Evolutionary conservation across 495 filamentous ascomycete genomes (phyloP), one percentile per base, ranked within the genome.

Genomic region (Penicillium desertorum): DNA sequence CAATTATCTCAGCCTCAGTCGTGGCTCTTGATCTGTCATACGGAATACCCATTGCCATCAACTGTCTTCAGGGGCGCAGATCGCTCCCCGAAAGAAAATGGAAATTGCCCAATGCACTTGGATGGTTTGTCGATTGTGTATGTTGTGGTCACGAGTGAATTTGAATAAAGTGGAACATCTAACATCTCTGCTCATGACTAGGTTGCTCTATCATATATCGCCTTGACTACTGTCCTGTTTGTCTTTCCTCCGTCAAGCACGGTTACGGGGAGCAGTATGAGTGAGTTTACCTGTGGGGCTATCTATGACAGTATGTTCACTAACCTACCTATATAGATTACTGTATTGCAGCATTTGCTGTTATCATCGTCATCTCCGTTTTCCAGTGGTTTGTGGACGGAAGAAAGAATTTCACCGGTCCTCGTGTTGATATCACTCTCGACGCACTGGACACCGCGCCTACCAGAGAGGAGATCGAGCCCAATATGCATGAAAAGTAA

Each of bases 21-120:
- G 86, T 91, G 17, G 82, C 86, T 0, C 79, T 90, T 2, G 84
- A 84, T 19, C 66, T 91, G 3, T 85, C 84, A 7, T 90, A 91
- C 60, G 87, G 79, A 10, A 88, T 90, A 36, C 88, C 88, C 0
- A 80, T 87, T 29, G 62, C 79, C 0, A 82, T 90, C 52, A 87
- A 89, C 61, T 79, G 80, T 47, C 66, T 88, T 2, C 81, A 81
- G 8, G 86, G 86, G 1, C 76, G 88, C 5, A 80, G 69, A 45
- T 85, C 78, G 62, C 68, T 90, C 3, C 85, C 86, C 0, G 66
- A 76, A 23, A 74, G 87, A 20, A 69, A 79, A 4, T 91, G 88
- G 68, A 79, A 77, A 48, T 62, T 91, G 5, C 77, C 81, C 0
- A 74, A 63, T 27, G 61, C 62, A 6, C 42, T 87, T 12, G 87